Conservation (phyloP, 164 flowering plant species). For the Annona cherimola region DNA sequence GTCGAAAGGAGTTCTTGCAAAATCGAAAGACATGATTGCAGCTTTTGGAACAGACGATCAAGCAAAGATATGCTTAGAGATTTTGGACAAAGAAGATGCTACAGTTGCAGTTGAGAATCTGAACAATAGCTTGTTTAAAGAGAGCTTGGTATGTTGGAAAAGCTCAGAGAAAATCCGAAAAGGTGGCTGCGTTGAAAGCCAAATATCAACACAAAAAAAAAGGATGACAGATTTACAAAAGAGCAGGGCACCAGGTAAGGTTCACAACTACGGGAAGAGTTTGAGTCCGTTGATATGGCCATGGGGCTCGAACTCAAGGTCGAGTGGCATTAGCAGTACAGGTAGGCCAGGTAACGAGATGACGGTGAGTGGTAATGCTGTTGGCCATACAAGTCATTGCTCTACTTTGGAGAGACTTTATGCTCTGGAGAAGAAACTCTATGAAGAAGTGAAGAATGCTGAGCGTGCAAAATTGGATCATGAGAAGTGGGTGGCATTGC, state of each 20-base stretch:
- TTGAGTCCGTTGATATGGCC: conserved; percentile 61
- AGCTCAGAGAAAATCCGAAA: too few species aligned
- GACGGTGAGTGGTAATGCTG: conserved; percentile 17
- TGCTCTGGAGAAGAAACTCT: conserved; percentile 98
- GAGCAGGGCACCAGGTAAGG: too few species aligned
- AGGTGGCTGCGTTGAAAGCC: too few species aligned
- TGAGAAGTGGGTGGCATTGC: conserved; percentile 51
- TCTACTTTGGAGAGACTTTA: conserved; percentile 84
- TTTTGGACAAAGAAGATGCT: too few species aligned
- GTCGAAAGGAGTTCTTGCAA: conserved; percentile 91
- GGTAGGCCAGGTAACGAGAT: conserved; percentile 44
- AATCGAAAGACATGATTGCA: conserved; percentile 58
- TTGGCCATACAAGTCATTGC: conserved; percentile 44
- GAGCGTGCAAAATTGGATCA: conserved; percentile 73
- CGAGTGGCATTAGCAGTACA: conserved; percentile 26
- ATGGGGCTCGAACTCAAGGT: conserved; percentile 48
- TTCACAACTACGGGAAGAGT: conserved; percentile 52
- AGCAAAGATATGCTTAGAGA: conserved; percentile 80
- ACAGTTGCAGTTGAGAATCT: too few species aligned
- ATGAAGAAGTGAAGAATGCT: conserved; percentile 78
- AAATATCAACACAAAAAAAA: too few species aligned
- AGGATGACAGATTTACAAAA: too few species aligned
- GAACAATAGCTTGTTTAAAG: too few species aligned
- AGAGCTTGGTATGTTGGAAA: too few species aligned
- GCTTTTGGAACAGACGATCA: conserved; percentile 88